phyloP scores from a whole-genome alignment of 805 yeast species.

The Saccharomyces jurei region DNA sequence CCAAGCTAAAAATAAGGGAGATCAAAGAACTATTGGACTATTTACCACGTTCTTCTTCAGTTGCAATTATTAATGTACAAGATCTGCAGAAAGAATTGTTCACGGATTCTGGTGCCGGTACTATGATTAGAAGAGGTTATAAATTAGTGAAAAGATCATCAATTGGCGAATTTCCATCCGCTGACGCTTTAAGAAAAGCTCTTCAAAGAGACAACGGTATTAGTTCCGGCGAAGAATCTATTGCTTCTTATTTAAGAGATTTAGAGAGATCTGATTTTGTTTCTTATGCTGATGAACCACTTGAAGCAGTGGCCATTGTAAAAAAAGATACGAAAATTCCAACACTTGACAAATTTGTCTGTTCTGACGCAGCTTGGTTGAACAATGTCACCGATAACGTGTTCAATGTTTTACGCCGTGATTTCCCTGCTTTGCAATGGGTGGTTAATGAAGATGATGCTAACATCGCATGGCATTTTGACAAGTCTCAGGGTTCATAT shows the following conservation, averaged over 20 bases:
- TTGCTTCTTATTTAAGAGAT: slow-evolving; percentile 70
- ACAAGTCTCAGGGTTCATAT: slow-evolving; percentile 89
- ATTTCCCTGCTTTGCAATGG: slow-evolving; percentile 75
- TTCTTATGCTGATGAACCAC: slow-evolving; percentile 90
- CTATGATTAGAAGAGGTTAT: slow-evolving; percentile 95
- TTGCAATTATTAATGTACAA: slow-evolving; percentile 90
- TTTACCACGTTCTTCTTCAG: slow-evolving; percentile 94
- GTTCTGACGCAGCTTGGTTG: slow-evolving; percentile 90
- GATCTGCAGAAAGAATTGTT: slow-evolving; percentile 95
- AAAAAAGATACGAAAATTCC: slow-evolving; percentile 49
- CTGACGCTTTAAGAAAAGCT: slow-evolving; percentile 72
- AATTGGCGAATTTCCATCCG: slow-evolving; percentile 56
- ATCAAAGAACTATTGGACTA: slow-evolving; percentile 89
- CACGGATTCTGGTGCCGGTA: slow-evolving; percentile 99
- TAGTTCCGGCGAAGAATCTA: slow-evolving; percentile 59
- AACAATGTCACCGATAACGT: slow-evolving; percentile 94
- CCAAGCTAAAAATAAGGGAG: slow-evolving; percentile 93
- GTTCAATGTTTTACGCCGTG: slow-evolving; percentile 72
- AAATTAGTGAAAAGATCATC: slow-evolving; percentile 68
- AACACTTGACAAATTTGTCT: slow-evolving; percentile 73
- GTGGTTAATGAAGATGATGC: slow-evolving; percentile 82
- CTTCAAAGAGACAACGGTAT: slow-evolving; percentile 71
- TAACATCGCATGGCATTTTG: slow-evolving; percentile 85
- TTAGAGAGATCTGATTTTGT: slow-evolving; percentile 58
- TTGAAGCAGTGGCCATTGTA: slow-evolving; percentile 88